Base-by-base conservation (phyloP, 176 grass and related monocot genomes). In the Oryza glumipatula region DNA sequence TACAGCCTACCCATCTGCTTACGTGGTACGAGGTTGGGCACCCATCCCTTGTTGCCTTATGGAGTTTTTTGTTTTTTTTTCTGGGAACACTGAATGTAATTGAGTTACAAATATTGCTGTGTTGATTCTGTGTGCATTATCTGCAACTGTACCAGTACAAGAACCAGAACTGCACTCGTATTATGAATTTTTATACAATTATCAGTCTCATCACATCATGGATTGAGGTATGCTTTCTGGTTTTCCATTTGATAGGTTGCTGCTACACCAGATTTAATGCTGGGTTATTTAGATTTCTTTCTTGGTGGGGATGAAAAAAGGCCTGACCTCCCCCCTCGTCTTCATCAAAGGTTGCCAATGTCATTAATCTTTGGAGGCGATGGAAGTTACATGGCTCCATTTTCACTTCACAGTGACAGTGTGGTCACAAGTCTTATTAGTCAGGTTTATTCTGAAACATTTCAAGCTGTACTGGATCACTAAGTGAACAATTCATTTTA, bases 201-300 rank as follows among this genome's bases (percentile, higher is more conserved):
- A 45, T 4, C 15, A 60, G 6, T 78, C 75, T 88, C 35, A 68
- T 71, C n/a, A 80, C 77, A 70, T 82, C 66, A 19, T 49, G 15
- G 72, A 68, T 74, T 45, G 73, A 75, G 60, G 33, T 38, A 67
- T 88, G 60, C 43, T 74, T 72, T 84, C 24, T 76, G 38, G 0
- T 46, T 74, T 81, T 80, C 61, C 52, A 77, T 82, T 86, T 76
- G 76, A 15, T 85, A 98, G 96, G 91, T 95, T 76, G 86, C 96
- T 72, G 91, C 96, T 23, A 95, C 93, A 45, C 93, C 91, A 60
- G 96, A 98, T 90, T 89, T 89, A 81, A 98, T 98, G 96, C 80
- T 98, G 32, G 93, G 91, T 30, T 95, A 94, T 94, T 83, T 98
- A 49, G 96, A 98, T 90, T 98, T 98, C 82, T 98, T 95, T 83